Percentiles rank a stretch among this genome's conserved stretches.
Evolutionary conservation across 2,329 filamentous ascomycete genomes (phyloP).

Genomic region (Cadophora luteo-olivacea): DNA sequence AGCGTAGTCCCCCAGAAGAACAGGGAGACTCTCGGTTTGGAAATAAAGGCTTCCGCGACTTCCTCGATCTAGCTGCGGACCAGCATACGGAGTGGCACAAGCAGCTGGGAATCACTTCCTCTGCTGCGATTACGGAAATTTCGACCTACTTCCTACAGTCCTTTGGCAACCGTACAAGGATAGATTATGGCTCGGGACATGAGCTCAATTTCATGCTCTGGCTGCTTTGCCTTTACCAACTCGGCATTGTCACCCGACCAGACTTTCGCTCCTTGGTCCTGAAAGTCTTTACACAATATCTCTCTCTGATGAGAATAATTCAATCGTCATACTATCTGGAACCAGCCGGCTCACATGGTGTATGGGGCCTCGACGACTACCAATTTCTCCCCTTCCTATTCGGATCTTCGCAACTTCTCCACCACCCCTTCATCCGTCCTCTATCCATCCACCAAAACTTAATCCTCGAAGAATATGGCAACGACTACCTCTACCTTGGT

Average conservation of each 20-base stretch:
- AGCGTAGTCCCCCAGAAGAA: constrained; percentile 78
- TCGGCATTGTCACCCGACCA: constrained; percentile 65
- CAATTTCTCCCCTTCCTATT: constrained; percentile 97
- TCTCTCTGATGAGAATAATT: constrained; percentile 83
- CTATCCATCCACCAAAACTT: constrained; percentile 86
- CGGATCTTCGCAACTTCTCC: constrained; percentile 85
- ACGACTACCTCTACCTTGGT: constrained; percentile 88
- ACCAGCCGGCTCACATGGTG: constrained; percentile 93
- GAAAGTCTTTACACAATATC: constrained; percentile 80
- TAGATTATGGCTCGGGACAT: constrained; percentile 97
- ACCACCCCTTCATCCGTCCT: constrained; percentile 82
- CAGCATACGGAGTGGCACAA: constrained; percentile 66
- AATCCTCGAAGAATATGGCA: constrained; percentile 82
- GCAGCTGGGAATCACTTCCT: constrained; percentile 58
- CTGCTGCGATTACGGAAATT: constrained; percentile 69
- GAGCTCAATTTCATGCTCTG: constrained; percentile 97
- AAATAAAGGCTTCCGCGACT: constrained; percentile 87
- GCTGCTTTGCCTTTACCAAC: constrained; percentile 90
- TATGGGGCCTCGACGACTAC: constrained; percentile 98
- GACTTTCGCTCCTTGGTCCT: constrained; percentile 81
- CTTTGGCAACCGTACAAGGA: constrained; percentile 84
- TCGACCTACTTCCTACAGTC: constrained; percentile 82
- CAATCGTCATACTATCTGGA: constrained; percentile 96
- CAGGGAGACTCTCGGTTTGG: constrained; percentile 91
- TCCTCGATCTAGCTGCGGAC: constrained; percentile 72